Evolutionary conservation across 176 grass and related monocot genomes (phyloP).

Genomic region (Paspalum vaginatum): DNA sequence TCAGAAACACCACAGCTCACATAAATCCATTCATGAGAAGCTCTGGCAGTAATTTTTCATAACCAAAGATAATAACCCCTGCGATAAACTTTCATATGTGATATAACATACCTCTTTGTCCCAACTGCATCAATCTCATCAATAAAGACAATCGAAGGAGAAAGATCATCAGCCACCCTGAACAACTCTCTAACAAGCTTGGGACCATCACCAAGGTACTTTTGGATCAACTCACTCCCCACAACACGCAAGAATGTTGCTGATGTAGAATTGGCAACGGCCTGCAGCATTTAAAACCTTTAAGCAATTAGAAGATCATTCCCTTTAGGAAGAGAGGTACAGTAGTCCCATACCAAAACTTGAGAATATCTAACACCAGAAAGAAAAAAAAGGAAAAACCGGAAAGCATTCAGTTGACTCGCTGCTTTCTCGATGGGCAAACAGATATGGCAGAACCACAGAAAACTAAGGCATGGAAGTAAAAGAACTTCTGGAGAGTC

Average conservation of each 20-base stretch:
- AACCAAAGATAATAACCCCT: constrained; percentile 22
- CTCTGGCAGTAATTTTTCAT: neutral
- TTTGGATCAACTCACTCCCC: constrained; percentile 87
- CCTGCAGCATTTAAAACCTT: constrained; percentile 42
- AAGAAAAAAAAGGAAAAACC: neutral
- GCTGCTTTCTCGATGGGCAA: constrained; percentile 9
- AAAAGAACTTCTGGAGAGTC: constrained; percentile 1
- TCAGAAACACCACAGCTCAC: constrained; percentile 2
- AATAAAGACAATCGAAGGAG: constrained; percentile 89
- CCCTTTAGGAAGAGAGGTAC: constrained; percentile 7
- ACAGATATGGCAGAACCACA: neutral
- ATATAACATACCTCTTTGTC: constrained; percentile 71
- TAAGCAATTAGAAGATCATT: neutral
- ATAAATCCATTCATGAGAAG: constrained; percentile 12
- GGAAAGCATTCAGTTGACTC: neutral
- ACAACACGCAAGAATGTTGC: constrained; percentile 88
- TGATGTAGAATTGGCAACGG: constrained; percentile 86
- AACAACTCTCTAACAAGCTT: constrained; percentile 91
- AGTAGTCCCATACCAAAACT: neutral
- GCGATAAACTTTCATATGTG: neutral
- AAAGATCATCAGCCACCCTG: constrained; percentile 85
- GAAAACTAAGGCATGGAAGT: constrained; percentile 1
- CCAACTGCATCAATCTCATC: constrained; percentile 91
- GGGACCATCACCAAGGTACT: constrained; percentile 84
- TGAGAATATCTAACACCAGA: neutral